A percentile compares a stretch with the other conserved stretches of the same genome.
Conservation (phyloP, 2,329 filamentous ascomycete species). For the Ambrosiella cleistominuta region DNA sequence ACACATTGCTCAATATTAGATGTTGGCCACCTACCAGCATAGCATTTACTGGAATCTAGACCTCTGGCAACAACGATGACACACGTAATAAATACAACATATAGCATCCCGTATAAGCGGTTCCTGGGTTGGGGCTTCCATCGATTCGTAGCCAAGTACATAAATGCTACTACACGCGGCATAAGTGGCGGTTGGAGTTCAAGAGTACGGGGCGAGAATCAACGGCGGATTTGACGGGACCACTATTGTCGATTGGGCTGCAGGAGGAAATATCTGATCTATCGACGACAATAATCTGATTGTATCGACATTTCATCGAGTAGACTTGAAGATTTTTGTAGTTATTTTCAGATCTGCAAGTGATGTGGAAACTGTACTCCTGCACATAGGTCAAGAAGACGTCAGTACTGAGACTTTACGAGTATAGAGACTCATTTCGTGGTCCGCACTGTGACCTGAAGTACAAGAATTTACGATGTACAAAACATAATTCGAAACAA, state of each 20-base stretch:
- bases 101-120: neutral
- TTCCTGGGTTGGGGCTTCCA: neutral
- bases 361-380: neutral
- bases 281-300: neutral
- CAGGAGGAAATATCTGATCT: neutral
- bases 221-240: neutral
- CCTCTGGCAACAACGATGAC: neutral
- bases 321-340: neutral
- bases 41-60: neutral
- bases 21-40: neutral
- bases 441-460: neutral
- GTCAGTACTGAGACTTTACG: neutral
- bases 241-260: neutral
- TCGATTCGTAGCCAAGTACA: neutral
- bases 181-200: neutral
- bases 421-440: neutral
- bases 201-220: neutral
- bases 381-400: neutral
- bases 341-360: neutral
- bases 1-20: neutral
- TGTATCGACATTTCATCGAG: neutral
- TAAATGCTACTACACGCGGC: neutral
- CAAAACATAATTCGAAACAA: neutral
- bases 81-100: neutral
- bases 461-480: neutral